phyloP scores from a whole-genome alignment of 768 basidiomycete genomes.

The Lactifluus echinatus region DNA sequence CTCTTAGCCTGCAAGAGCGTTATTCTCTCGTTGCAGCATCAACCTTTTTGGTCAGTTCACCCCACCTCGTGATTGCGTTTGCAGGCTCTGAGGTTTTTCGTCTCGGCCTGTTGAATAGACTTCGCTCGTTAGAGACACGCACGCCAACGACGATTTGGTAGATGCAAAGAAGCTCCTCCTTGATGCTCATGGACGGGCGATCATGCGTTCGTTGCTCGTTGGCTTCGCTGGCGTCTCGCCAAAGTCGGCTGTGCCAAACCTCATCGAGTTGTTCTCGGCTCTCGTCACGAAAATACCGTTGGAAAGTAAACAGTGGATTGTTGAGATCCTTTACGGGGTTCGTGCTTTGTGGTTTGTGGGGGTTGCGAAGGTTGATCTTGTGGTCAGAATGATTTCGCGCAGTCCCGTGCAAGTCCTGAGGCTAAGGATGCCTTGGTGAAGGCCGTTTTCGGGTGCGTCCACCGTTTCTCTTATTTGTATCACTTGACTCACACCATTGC shows the following conservation, averaged over 20 bases:
- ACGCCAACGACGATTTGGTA: conserved; percentile 51
- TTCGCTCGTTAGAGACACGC: conserved; percentile 57
- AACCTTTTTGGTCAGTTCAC: conserved; percentile 65
- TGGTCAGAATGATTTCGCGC: conserved; percentile 60
- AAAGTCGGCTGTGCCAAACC: conserved; percentile 70
- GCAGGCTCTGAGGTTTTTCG: neutral
- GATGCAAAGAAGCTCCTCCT: conserved; percentile 46
- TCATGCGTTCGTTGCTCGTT: conserved; percentile 64
- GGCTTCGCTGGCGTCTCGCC: conserved; percentile 85
- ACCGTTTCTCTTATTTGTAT: neutral
- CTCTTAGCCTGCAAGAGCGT: conserved; percentile 68
- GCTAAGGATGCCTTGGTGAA: conserved; percentile 76
- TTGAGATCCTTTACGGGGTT: conserved; percentile 60
- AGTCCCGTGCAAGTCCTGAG: conserved; percentile 60
- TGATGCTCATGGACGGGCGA: conserved; percentile 46
- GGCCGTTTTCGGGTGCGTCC: conserved; percentile 52
- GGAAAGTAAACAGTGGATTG: conserved; percentile 61
- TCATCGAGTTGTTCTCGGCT: conserved; percentile 72
- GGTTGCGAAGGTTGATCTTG: neutral
- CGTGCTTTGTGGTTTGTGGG: conserved; percentile 4
- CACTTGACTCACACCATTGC: neutral
- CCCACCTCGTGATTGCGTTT: neutral
- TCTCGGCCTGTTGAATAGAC: conserved; percentile 33
- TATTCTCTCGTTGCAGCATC: conserved; percentile 79
- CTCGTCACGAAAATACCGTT: conserved; percentile 49